Conservation (phyloP, 2,329 filamentous ascomycete genomes). For the Stemphylium vesicarium region DNA sequence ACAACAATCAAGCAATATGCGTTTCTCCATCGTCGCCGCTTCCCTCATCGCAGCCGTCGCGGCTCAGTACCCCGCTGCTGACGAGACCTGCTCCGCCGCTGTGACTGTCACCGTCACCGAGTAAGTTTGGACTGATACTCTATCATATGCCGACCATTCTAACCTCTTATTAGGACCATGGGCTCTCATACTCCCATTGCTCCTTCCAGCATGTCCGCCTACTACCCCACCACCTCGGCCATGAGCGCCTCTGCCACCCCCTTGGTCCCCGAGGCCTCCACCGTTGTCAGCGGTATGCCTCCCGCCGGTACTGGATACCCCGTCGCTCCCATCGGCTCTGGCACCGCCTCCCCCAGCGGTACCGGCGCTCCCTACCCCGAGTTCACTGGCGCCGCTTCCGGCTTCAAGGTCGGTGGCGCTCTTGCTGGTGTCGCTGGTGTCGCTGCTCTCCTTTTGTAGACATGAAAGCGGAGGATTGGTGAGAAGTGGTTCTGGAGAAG, state of each 20-base stretch:
- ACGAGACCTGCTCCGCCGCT: constrained; percentile 30
- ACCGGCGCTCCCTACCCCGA: constrained; percentile 30
- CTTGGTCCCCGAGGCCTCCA: constrained; percentile 10
- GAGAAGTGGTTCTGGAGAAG: background rate
- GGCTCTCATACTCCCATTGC: constrained; percentile 29
- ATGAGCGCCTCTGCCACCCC: constrained; percentile 10
- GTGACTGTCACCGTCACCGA: constrained; percentile 40
- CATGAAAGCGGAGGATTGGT: background rate
- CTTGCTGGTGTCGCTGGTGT: constrained; percentile 45
- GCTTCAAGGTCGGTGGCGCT: constrained; percentile 38
- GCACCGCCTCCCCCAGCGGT: constrained; percentile 27
- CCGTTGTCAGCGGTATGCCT: background rate
- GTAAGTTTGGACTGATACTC: constrained; percentile 21
- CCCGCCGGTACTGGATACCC: background rate
- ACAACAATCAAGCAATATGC: constrained; percentile 30
- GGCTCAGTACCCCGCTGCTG: constrained; percentile 26
- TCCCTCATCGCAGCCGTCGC: constrained; percentile 33
- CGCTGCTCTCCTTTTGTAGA: constrained; percentile 47
- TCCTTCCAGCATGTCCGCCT: constrained; percentile 27
- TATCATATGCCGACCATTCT: background rate
- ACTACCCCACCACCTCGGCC: constrained; percentile 35
- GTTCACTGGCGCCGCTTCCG: constrained; percentile 44
- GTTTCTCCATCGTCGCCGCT: constrained; percentile 40
- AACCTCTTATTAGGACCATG: constrained; percentile 17
- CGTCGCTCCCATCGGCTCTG: constrained; percentile 14